phyloP scores from a whole-genome alignment of 2,329 filamentous ascomycete genomes.

The Lachnellula cervina region DNA sequence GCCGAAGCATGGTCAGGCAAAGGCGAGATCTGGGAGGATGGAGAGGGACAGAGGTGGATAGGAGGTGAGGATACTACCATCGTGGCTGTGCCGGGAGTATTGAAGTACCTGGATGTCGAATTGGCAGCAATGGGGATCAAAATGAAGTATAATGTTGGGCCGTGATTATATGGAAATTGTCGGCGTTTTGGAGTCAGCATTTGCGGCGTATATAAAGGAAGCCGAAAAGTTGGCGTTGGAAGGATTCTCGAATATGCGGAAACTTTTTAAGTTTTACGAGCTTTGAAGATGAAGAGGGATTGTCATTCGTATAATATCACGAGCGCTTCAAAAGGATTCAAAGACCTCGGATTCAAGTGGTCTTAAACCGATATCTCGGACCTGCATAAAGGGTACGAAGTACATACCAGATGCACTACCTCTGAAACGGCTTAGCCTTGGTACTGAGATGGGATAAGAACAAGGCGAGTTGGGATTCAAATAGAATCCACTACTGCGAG shows the following conservation, averaged over 20 bases:
- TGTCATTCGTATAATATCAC: not conserved
- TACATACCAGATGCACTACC: too few relatives aligned
- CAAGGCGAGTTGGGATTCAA: too few relatives aligned
- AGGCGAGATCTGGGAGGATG: constrained; percentile 89
- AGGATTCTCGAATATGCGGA: not conserved
- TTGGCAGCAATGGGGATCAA: constrained; percentile 94
- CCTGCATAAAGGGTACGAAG: too few relatives aligned
- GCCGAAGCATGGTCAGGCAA: constrained; percentile 41
- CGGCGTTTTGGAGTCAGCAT: not conserved
- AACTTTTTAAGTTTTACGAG: not conserved
- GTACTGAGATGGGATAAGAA: too few relatives aligned
- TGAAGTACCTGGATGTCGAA: constrained; percentile 93
- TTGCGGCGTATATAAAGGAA: not conserved
- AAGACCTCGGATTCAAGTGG: too few relatives aligned
- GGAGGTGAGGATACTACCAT: constrained; percentile 88
- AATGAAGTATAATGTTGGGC: constrained; percentile 79
- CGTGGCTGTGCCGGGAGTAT: constrained; percentile 86
- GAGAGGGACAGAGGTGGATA: constrained; percentile 73
- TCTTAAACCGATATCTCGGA: too few relatives aligned
- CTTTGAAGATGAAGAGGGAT: not conserved
- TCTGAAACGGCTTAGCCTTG: too few relatives aligned
- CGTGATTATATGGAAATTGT: constrained; percentile 11
- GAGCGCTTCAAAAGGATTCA: not conserved
- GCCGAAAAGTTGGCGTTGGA: not conserved
- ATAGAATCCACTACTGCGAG: too few relatives aligned